Percentiles rank a stretch among this genome's conserved stretches.
Conservation (phyloP, 805 yeast species). For the Metschnikowia cerradonensis region DNA sequence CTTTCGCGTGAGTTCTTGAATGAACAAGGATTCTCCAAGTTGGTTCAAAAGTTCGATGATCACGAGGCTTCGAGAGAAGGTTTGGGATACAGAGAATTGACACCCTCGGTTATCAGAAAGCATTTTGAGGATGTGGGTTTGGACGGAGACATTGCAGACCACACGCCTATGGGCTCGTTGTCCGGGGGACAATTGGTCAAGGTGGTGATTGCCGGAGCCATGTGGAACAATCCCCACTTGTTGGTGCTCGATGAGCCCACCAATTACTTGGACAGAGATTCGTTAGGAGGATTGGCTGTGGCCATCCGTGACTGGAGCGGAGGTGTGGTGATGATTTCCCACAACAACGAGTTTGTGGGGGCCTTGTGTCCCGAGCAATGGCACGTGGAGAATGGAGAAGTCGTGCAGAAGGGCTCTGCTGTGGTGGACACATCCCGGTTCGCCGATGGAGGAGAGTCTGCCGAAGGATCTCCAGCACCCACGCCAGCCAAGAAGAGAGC, state of each 20-base stretch:
- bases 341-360: constrained; percentile 93
- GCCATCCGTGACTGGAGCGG: constrained; percentile 98
- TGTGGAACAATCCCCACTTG: constrained; percentile 99
- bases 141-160: constrained; percentile 98
- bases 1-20: constrained; percentile 77
- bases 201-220: constrained; percentile 98
- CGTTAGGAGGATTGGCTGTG: constrained; percentile 93
- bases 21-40: constrained; percentile 47
- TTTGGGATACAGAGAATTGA: constrained; percentile 52
- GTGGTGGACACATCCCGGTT: constrained; percentile 75
- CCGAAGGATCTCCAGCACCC: constrained; percentile 38
- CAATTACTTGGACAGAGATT: constrained; percentile 95
- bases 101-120: constrained; percentile 88
- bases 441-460: constrained; percentile 67
- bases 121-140: constrained; percentile 97
- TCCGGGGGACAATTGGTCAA: constrained; percentile 98
- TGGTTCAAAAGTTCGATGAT: constrained; percentile 44
- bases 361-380: constrained; percentile 98
- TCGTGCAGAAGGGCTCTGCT: constrained; percentile 77
- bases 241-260: constrained; percentile 97
- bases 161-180: constrained; percentile 92
- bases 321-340: constrained; percentile 98
- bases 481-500: constrained; percentile 41
- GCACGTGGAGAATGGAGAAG: constrained; percentile 89
- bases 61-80: constrained; percentile 49